Conservation (phyloP, 768 basidiomycete genomes). For the Cantharellus anzutake region DNA sequence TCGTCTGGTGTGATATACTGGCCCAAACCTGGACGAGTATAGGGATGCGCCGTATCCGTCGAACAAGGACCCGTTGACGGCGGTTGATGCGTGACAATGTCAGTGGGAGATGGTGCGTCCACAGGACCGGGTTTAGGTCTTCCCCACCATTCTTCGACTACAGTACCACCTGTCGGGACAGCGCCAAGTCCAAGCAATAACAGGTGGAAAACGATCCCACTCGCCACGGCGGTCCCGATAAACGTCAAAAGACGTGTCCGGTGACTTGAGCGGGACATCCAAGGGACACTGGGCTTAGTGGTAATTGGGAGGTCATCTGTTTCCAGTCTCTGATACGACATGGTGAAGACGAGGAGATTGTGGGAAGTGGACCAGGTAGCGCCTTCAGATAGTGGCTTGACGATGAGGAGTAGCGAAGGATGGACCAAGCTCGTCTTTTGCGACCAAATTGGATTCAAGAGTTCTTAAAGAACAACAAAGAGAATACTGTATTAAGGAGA, state of each 20-base stretch:
- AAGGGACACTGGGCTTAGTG: conserved; percentile 1
- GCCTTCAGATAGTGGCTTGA: too few species aligned
- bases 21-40: not conserved
- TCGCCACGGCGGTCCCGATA: conserved; percentile 7
- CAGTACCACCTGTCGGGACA: not conserved
- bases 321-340: not conserved
- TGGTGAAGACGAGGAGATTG: not conserved
- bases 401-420: too few species aligned
- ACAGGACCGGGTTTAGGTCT: not conserved
- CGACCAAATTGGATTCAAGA: too few species aligned
- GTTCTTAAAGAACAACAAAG: too few species aligned
- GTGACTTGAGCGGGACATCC: not conserved
- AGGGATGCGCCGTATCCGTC: not conserved
- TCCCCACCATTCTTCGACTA: not conserved
- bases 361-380: too few species aligned
- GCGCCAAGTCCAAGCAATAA: conserved; percentile 3
- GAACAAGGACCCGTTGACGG: not conserved
- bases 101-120: not conserved
- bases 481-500: too few species aligned
- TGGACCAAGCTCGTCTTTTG: too few species aligned
- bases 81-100: not conserved
- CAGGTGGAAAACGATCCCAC: conserved; percentile 10
- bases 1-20: conserved; percentile 1
- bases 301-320: conserved; percentile 2
- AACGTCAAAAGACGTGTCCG: conserved; percentile 3